Conservation (phyloP, 2,329 filamentous ascomycete species). For the Talaromyces sp. region DNA sequence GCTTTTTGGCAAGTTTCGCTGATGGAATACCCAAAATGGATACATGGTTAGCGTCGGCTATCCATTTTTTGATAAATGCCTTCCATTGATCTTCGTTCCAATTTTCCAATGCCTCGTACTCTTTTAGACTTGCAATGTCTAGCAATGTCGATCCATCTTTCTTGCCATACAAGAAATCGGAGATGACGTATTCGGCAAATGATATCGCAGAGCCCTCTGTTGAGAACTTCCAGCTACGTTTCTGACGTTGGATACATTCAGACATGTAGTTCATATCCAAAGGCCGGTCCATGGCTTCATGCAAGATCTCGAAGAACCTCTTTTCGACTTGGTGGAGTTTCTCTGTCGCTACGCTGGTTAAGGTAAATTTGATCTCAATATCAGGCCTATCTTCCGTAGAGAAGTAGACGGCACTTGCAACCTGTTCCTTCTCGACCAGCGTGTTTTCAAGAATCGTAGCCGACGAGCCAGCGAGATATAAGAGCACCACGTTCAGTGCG, state of each 20-base stretch:
- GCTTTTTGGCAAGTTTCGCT: conserved; percentile 68
- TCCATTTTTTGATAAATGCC: conserved; percentile 75
- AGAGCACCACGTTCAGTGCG: conserved; percentile 74
- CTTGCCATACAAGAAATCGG: conserved; percentile 85
- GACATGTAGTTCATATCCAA: conserved; percentile 87
- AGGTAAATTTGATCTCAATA: conserved; percentile 77
- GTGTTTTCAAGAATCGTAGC: conserved; percentile 88
- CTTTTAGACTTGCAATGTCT: conserved; percentile 52
- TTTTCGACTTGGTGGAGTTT: conserved; percentile 81
- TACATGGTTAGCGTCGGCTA: conserved; percentile 79
- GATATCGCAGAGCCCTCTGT: conserved; percentile 78
- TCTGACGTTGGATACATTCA: conserved; percentile 80
- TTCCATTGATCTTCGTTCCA: conserved; percentile 88
- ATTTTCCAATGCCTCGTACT: conserved; percentile 64
- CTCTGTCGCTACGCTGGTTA: conserved; percentile 81
- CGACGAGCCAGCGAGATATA: conserved; percentile 89
- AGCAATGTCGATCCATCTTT: conserved; percentile 74
- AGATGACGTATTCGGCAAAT: conserved; percentile 81
- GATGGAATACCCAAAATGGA: conserved; percentile 88
- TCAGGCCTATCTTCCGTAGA: conserved; percentile 76
- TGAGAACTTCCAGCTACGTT: conserved; percentile 75
- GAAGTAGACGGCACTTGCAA: conserved; percentile 80
- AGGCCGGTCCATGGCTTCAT: conserved; percentile 70
- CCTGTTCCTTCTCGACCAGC: conserved; percentile 87
- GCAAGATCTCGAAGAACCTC: conserved; percentile 77